A percentile compares a stretch with the other conserved stretches of the same genome.
Evolutionary conservation across 768 basidiomycete species (phyloP).

Genomic region (Cyclocybe aegerita): DNA sequence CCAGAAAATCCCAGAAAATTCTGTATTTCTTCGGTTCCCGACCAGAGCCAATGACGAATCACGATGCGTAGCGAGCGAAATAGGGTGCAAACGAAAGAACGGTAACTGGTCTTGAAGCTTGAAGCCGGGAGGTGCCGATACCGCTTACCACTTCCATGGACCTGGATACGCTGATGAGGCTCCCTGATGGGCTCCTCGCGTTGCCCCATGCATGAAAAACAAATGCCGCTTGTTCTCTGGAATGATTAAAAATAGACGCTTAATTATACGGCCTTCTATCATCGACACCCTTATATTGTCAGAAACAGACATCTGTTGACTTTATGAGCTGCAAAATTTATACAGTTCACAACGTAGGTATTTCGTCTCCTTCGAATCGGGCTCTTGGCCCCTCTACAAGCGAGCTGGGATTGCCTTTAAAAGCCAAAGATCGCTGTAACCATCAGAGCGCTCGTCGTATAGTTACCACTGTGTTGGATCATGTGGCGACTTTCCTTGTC

Average conservation of each 20-base stretch:
- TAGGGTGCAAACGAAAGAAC: neutral
- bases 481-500: constrained; percentile 8
- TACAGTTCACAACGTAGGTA: neutral
- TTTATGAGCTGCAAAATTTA: neutral
- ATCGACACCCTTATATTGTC: neutral
- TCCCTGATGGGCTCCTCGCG: neutral
- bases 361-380: no score
- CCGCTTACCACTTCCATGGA: constrained; percentile 17
- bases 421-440: neutral
- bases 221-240: neutral
- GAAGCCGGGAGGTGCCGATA: neutral
- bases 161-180: constrained; percentile 6
- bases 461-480: constrained; percentile 20
- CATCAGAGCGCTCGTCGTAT: constrained; percentile 9
- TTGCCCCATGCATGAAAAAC: neutral
- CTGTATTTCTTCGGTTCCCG: no score
- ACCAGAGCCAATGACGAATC: no score
- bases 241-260: neutral
- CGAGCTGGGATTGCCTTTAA: no score
- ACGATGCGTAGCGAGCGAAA: no score
- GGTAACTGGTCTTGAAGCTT: neutral
- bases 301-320: neutral
- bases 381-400: no score
- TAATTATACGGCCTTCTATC: neutral
- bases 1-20: neutral